Evolutionary conservation across 2,329 filamentous ascomycete genomes (phyloP), one percentile per base, ranked within the genome.

Genomic region (Colletotrichum shisoi): DNA sequence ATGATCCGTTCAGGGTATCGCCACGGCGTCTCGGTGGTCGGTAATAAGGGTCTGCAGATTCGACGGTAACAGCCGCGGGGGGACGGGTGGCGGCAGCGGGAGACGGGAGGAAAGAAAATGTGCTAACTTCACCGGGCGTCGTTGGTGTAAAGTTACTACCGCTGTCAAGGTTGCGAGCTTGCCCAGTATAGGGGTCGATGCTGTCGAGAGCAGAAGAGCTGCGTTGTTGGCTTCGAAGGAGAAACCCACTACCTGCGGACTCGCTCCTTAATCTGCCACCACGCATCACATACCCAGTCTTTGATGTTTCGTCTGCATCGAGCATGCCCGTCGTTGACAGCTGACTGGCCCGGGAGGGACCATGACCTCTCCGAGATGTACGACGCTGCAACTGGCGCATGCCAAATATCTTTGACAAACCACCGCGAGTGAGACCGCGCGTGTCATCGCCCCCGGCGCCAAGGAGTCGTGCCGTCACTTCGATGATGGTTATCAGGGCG

Each of bases 351-450:
- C 93, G 87, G 8, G 90, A 90, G 27, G 85, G 83, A 17, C 86
- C 87, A 59, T 70, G 76, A 68, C 83, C 85, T 68, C 86, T 87
- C 54, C 87, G 87, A 65, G 87, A 87, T 69, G 85, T 82, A 56
- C 93, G 88, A 70, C 91, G 88, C 13, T 92, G 92, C 46, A 97
- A 82, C 77, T 97, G 93, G 53, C 94, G 91, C 85, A 94, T 93
- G 57, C 94, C 94, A 75, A 97, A 96, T 52, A 94, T 92, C 79
- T 94, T 97, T 71, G 90, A 89, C 61, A 99, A 83, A 9, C 93
- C 94, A 74, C 95, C 94, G 75, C 92, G 84, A 57, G 89, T 87
- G 70, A 91, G 87, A 45, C 89, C 89, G 58, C 84, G 85, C 45
- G 84, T 82, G 71, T 90, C 87, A 71, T 94, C 91, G 24, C 89